phyloP scores from a whole-genome alignment of 768 basidiomycete species.

The Hypholoma fasciculare region DNA sequence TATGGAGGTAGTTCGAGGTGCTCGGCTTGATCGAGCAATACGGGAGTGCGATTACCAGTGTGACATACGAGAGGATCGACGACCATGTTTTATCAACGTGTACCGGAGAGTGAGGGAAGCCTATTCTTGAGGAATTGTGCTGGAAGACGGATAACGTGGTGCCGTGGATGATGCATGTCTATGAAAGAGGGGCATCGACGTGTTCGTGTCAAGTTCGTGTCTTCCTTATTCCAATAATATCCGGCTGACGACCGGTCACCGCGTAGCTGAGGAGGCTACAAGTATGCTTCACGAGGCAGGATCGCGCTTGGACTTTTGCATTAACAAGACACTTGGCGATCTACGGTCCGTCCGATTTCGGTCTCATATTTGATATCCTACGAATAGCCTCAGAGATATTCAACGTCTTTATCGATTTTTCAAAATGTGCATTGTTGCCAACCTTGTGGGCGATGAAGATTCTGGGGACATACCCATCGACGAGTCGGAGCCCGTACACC shows the following conservation, averaged over 20 bases:
- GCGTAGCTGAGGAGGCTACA: conserved; percentile 67
- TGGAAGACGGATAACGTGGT: conserved; percentile 85
- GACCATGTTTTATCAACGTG: conserved; percentile 65
- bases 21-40: conserved; percentile 82
- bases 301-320: conserved; percentile 86
- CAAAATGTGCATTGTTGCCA: conserved; percentile 90
- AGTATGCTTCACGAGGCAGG: conserved; percentile 75
- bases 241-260: background rate
- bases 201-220: conserved; percentile 2
- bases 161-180: conserved; percentile 84
- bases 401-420: conserved; percentile 94
- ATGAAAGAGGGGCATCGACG: conserved; percentile 63
- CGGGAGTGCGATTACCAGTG: conserved; percentile 78
- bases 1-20: conserved; percentile 50
- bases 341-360: conserved; percentile 54
- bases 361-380: background rate
- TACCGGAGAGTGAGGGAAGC: conserved; percentile 66
- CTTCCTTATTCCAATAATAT: conserved; percentile 2
- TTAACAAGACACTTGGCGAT: conserved; percentile 89
- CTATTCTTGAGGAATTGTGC: conserved; percentile 60
- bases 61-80: conserved; percentile 88
- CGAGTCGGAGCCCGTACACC: conserved; percentile 77
- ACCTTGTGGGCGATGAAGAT: conserved; percentile 84
- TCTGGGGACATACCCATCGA: conserved; percentile 80
- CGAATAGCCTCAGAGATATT: conserved; percentile 80